A percentile compares a stretch with the other conserved stretches of the same genome.
phyloP scores from a whole-genome alignment of 257 asterid genomes.

The Primulina eburnea region DNA sequence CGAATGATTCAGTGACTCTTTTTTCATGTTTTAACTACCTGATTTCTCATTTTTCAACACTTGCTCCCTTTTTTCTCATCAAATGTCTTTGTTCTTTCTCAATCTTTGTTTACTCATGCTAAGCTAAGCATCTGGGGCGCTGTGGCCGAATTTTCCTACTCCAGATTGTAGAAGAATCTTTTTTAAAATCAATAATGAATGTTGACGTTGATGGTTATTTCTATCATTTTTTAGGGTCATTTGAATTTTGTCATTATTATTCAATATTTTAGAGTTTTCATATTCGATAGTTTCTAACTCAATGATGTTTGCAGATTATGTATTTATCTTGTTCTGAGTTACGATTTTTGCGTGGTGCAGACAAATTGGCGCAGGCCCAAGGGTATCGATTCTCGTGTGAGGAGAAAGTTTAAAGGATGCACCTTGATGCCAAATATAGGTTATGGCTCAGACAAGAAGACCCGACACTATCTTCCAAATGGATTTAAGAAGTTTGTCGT shows the following conservation, averaged over 20 bases:
- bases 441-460: conserved; percentile 52
- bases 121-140: background rate
- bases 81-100: background rate
- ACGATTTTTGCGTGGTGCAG: conserved; percentile 16
- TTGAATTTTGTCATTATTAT: too few species aligned
- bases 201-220: too few species aligned
- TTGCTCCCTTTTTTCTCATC: background rate
- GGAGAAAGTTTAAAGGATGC: conserved; percentile 51
- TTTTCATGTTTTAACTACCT: background rate
- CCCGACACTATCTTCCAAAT: conserved; percentile 51
- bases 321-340: background rate
- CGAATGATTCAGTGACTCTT: background rate
- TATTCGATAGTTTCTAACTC: too few species aligned
- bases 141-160: background rate
- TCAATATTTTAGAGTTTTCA: background rate
- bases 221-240: background rate
- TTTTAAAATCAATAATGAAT: background rate
- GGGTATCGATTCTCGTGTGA: conserved; percentile 55
- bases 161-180: background rate
- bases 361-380: conserved; percentile 51
- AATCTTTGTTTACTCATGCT: background rate
- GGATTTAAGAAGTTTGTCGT: conserved; percentile 51
- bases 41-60: background rate
- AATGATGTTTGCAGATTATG: background rate
- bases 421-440: conserved; percentile 51